These are phyloP conservation scores for Syzygium aromaticum DNA, from an alignment of 345 rosid genomes.

Conservation along the genomic window DNA sequence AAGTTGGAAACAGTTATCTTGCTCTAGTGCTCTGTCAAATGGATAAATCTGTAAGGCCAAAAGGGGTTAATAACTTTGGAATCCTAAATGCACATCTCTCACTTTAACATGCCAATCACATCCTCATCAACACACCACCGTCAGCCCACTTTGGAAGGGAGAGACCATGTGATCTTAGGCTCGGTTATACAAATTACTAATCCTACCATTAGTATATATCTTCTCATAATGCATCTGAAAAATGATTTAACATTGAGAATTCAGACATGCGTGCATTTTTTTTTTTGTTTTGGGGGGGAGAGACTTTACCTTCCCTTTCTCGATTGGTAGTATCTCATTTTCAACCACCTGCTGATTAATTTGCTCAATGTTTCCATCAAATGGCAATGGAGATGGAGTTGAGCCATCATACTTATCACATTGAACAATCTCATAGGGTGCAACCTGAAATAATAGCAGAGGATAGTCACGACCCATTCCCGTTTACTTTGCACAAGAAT, in stretches of 20 bases:
- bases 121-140: neutral
- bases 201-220: neutral
- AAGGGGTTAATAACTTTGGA: neutral
- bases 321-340: slow-evolving; percentile 21
- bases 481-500: neutral
- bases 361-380: slow-evolving; percentile 39
- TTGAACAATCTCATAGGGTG: slow-evolving; percentile 62
- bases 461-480: neutral
- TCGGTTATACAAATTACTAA: neutral
- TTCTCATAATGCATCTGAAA: neutral
- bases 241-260: neutral
- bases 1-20: neutral
- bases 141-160: neutral
- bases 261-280: neutral
- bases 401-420: slow-evolving; percentile 54
- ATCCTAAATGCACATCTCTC: neutral
- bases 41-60: neutral
- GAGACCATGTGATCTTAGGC: neutral
- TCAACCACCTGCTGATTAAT: slow-evolving; percentile 29
- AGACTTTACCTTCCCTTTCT: slow-evolving; percentile 44
- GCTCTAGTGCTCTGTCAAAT: neutral
- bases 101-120: neutral
- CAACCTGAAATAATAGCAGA: slow-evolving; percentile 46
- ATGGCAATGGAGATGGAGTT: slow-evolving; percentile 14
- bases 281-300: neutral